Evolutionary conservation across 2,329 filamentous ascomycete species (phyloP).

Genomic region (Fusarium setosum): DNA sequence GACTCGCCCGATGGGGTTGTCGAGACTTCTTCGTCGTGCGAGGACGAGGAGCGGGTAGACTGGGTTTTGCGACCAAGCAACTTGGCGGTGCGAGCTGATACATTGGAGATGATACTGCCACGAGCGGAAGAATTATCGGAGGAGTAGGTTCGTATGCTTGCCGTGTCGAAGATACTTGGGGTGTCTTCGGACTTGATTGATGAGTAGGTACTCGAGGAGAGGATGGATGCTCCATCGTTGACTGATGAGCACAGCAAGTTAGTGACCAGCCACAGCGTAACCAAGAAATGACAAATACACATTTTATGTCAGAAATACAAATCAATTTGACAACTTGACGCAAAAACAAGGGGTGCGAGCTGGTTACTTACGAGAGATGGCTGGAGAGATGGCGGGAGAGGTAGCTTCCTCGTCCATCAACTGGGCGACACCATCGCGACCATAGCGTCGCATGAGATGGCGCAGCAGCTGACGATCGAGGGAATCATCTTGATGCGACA

Average conservation of each 20-base stretch:
- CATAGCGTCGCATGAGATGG: conserved; percentile 49
- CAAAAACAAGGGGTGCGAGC: too few relatives aligned
- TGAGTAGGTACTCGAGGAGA: conserved; percentile 49
- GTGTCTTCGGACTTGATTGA: conserved; percentile 50
- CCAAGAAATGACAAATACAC: not conserved
- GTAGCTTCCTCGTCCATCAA: conserved; percentile 48
- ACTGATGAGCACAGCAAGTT: conserved; percentile 24
- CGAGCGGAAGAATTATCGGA: conserved; percentile 54
- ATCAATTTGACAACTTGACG: too few relatives aligned
- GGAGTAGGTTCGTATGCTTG: conserved; percentile 52
- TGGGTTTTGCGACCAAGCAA: conserved; percentile 46
- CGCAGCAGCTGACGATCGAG: conserved; percentile 50
- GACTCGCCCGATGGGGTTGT: conserved; percentile 38
- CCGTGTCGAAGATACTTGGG: conserved; percentile 51
- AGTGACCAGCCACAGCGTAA: conserved; percentile 1
- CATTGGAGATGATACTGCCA: conserved; percentile 54
- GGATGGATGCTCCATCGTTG: conserved; percentile 48
- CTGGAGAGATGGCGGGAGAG: conserved; percentile 39
- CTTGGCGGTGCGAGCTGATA: conserved; percentile 52
- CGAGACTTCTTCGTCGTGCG: conserved; percentile 40
- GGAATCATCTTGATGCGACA: conserved; percentile 42
- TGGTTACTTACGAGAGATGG: conserved; percentile 44
- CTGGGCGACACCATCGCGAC: conserved; percentile 46
- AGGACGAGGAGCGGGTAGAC: conserved; percentile 37
- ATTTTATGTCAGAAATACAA: too few relatives aligned